Base-by-base conservation (phyloP, 768 basidiomycete species). In the Lentinula raphanica region DNA sequence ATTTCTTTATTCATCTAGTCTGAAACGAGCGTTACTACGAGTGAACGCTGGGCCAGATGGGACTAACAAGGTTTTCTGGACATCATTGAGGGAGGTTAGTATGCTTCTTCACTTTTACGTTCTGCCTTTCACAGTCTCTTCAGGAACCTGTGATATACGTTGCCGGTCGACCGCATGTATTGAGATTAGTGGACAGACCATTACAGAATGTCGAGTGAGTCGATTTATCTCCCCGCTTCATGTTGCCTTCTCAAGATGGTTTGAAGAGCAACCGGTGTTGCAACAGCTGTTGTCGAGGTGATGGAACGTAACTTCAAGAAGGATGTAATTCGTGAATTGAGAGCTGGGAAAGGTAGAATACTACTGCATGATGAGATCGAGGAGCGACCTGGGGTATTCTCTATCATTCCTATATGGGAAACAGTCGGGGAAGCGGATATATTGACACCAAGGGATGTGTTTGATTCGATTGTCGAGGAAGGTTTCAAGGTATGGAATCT, bases 361-460 rank as follows among this genome's bases (percentile, higher is more conserved):
- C 75, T 99, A 0, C 80, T 98, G 1, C 97, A 98, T 62, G 96
- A 98, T 65, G 96, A 99, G 72, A 84, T 97, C 5, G 95, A 97
- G 69, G 94, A 96, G 56, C 81, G 89, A 38, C 91, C 94, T 1
- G 95, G 95, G 1, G 79, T 84, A 0, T 98, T 94, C 71, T 81
- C 87, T 9, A 90, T 99, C 62, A 87, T 97, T 36, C 95, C 97
- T 1, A 85, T 94, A 49, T 99, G 95, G 96, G 95, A 98, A 72
- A 85, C 83, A 2, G 87, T 96, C 2, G 75, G 80, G 1, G 86
- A 90, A 59, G 78, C 78, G 25, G 92, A 95, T 45, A 91, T 95
- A 60, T 82, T 94, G 79, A 96, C 94, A 0, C 92, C 94, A 3
- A 74, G 87, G 63, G 91, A 93, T 59, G 89, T 90, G 1, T 92